These are phyloP conservation scores for Cystofilobasidium capitatum DNA, from an alignment of 768 basidiomycete genomes.

Conservation along the genomic window DNA sequence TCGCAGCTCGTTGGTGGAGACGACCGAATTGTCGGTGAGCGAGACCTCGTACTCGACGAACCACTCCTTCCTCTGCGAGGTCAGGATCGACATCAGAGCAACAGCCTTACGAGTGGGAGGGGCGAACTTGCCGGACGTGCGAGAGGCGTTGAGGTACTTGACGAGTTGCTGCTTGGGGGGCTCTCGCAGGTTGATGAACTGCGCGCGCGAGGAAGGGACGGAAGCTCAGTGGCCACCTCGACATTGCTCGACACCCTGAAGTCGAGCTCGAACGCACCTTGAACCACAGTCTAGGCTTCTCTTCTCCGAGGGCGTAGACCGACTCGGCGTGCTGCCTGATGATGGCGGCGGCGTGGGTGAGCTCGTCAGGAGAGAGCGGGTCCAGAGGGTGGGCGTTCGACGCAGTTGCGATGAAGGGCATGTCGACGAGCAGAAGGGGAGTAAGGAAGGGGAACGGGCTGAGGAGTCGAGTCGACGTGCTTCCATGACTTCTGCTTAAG, in stretches of 20 bases:
- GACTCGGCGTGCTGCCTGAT: not conserved
- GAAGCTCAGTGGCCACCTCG: not conserved
- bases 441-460: no score
- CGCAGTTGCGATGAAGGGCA: not conserved
- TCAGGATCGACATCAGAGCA: not conserved
- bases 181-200: not conserved
- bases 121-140: not conserved
- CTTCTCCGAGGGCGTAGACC: no score
- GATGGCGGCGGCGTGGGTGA: not conserved
- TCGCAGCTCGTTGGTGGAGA: not conserved
- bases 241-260: no score
- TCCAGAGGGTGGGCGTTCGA: not conserved
- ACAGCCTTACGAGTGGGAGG: not conserved
- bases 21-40: no score
- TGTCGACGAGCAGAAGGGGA: no score
- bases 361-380: not conserved
- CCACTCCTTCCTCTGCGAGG: not conserved
- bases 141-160: not conserved
- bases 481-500: no score
- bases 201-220: not conserved
- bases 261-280: no score
- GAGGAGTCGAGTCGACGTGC: no score
- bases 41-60: constrained; percentile 1
- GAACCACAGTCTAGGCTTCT: no score
- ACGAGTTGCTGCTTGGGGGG: not conserved